phyloP scores from a whole-genome alignment of 176 grass and related monocot species.

The Phoenix dactylifera region DNA sequence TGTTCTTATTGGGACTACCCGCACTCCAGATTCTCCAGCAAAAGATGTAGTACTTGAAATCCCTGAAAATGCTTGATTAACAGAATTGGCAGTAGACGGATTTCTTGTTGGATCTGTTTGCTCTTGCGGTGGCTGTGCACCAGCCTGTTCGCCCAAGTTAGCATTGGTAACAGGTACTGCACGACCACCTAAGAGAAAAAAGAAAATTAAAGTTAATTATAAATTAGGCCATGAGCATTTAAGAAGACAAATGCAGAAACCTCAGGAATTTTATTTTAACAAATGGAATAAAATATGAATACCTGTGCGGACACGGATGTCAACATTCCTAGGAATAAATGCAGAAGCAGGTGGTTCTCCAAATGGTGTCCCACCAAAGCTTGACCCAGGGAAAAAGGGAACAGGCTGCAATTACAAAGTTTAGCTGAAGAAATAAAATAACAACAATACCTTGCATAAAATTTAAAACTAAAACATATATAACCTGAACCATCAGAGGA shows the following conservation, averaged over 20 bases:
- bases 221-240: slow-evolving; percentile 19
- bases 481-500: slow-evolving; percentile 95
- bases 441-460: slow-evolving; percentile 15
- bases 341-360: slow-evolving; percentile 32
- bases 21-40: slow-evolving; percentile 65
- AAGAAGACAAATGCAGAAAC: slow-evolving; percentile 1
- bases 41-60: slow-evolving; percentile 33
- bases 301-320: slow-evolving; percentile 64
- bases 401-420: slow-evolving; percentile 53
- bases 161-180: slow-evolving; percentile 40
- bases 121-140: slow-evolving; percentile 43
- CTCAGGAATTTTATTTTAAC: not conserved
- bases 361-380: slow-evolving; percentile 13
- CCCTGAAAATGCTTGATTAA: slow-evolving; percentile 38
- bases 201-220: slow-evolving; percentile 13
- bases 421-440: slow-evolving; percentile 17
- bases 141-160: slow-evolving; percentile 41
- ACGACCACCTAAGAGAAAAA: slow-evolving; percentile 47
- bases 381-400: slow-evolving; percentile 74
- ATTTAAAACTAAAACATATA: slow-evolving; percentile 13
- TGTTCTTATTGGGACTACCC: slow-evolving; percentile 69
- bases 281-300: slow-evolving; percentile 15
- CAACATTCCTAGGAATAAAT: slow-evolving; percentile 60
- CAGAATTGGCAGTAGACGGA: slow-evolving; percentile 36
- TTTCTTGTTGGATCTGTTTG: slow-evolving; percentile 34